A percentile compares a stretch with the other conserved stretches of the same genome.
Conservation (phyloP, 2,329 filamentous ascomycete genomes). For the Dothidotthia symphoricarpi region DNA sequence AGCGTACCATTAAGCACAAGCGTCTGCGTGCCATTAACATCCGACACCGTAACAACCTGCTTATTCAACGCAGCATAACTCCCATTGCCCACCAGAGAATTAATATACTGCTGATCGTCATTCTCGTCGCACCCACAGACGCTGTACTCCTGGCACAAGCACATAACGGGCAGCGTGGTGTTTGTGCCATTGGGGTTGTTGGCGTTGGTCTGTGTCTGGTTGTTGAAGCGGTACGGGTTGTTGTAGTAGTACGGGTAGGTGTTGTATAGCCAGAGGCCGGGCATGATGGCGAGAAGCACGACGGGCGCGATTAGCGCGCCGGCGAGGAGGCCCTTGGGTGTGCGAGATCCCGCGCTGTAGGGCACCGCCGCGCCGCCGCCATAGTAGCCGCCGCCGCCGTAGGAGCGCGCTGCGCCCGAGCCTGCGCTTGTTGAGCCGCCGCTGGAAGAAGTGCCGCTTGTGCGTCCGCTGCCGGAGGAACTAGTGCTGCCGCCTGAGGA, state of each 20-base stretch:
- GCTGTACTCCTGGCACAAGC: slow-evolving; percentile 58
- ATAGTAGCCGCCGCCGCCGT: slow-evolving; percentile 65
- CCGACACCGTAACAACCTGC: slow-evolving; percentile 60
- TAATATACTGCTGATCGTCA: slow-evolving; percentile 58
- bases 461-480: slow-evolving; percentile 18
- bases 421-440: slow-evolving; percentile 54
- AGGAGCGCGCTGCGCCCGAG: slow-evolving; percentile 57
- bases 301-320: slow-evolving; percentile 48
- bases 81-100: slow-evolving; percentile 57
- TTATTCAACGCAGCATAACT: slow-evolving; percentile 61
- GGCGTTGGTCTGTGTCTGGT: slow-evolving; percentile 43
- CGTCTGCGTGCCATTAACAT: slow-evolving; percentile 61
- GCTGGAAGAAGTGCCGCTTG: slow-evolving; percentile 26
- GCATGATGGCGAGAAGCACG: slow-evolving; percentile 57
- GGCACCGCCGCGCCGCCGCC: slow-evolving; percentile 59
- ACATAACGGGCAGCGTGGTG: slow-evolving; percentile 54
- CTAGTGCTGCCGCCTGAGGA: slow-evolving; percentile 12
- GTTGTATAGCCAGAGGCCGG: slow-evolving; percentile 63
- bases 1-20: slow-evolving; percentile 76
- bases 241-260: slow-evolving; percentile 62
- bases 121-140: slow-evolving; percentile 71
- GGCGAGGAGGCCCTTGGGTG: slow-evolving; percentile 54
- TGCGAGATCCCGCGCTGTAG: slow-evolving; percentile 56
- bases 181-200: slow-evolving; percentile 40
- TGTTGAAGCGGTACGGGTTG: slow-evolving; percentile 56